Evolutionary conservation across 139 green algal species (phyloP), one percentile per base, ranked within the genome.

Genomic region (Volvox reticuliferus): DNA sequence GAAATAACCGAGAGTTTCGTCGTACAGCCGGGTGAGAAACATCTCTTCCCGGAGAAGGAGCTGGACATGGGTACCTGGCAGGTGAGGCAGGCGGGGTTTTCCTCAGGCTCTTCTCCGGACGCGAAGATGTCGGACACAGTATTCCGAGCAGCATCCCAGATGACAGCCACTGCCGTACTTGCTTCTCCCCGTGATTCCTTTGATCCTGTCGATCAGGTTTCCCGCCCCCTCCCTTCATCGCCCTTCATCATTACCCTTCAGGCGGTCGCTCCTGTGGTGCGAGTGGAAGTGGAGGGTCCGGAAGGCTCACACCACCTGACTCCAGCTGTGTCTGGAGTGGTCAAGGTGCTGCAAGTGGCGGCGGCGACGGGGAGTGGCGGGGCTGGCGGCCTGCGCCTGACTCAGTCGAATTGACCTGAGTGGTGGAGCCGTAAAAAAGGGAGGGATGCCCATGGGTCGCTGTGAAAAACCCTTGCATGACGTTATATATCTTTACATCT

Each of bases 41-140:
- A 82, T 6, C 26, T 19, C 9, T 89, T 89, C 14, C 21, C 1
- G 5, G 85, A 71, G 44, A 89, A 89, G 85, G n/a, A 73, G 44
- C 85, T 89, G 9, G 44, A 89, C 44, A 89, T 89, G 85, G 85
- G 85, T 1, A 33, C 28, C 37, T 89, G 85, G 85, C 22, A 71
- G 69, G 83, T 88, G 67, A 22, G 67, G 30, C 65, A 73, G 65
- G 65, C 6, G 21, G 65, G 6, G 20, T 12, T 24, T 33, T 68
- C 37, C 36, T 13, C 3, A 19, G 6, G 28, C 36, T 67, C 36
- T 20, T 50, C 71, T 30, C 20, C 20, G 14, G 30, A 18, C 18
- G 20, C 71, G 2, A 21, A 28, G 9, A 71, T 13, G 65, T 5
- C 24, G 24, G 9, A 30, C 65, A 73, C 65, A 5, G 65, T 16